A percentile compares a stretch with the other conserved stretches of the same genome.
These are phyloP conservation scores for Polyporus arcularius DNA, from an alignment of 768 basidiomycete genomes.

Conservation along the genomic window DNA sequence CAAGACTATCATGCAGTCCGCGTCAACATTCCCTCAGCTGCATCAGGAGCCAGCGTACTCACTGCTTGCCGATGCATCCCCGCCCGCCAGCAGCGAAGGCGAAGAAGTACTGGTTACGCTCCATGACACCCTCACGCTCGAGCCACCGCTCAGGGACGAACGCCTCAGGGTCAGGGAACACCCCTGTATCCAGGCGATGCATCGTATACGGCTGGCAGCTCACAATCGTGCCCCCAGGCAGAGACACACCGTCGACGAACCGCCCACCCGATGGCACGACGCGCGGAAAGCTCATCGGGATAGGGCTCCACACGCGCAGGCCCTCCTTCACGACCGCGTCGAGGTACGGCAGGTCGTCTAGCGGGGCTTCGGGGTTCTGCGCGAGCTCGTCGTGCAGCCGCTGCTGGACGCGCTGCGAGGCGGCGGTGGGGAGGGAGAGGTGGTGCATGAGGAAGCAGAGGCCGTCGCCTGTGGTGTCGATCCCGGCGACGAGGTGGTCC, in stretches of 20 bases:
- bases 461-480: constrained; percentile 27
- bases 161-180: constrained; percentile 85
- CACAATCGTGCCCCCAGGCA: constrained; percentile 88
- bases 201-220: constrained; percentile 93
- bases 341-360: constrained; percentile 92
- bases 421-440: constrained; percentile 22
- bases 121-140: constrained; percentile 69
- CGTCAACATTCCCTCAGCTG: background rate
- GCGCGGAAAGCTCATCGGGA: constrained; percentile 94
- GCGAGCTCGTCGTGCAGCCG: constrained; percentile 37
- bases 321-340: constrained; percentile 93
- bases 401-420: constrained; percentile 9
- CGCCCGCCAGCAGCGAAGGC: constrained; percentile 35
- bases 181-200: constrained; percentile 67
- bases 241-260: constrained; percentile 82
- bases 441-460: constrained; percentile 27
- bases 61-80: constrained; percentile 29
- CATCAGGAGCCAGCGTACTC: constrained; percentile 1
- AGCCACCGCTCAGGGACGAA: constrained; percentile 94
- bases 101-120: constrained; percentile 94
- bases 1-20: constrained; percentile 8
- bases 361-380: constrained; percentile 69
- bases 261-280: constrained; percentile 85
- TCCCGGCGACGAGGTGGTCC: constrained; percentile 25
- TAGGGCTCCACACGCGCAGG: constrained; percentile 87